A percentile compares a stretch with the other conserved stretches of the same genome.
Conservation (phyloP, 176 grass and related monocot genomes). For the Coix lacrymajobi region DNA sequence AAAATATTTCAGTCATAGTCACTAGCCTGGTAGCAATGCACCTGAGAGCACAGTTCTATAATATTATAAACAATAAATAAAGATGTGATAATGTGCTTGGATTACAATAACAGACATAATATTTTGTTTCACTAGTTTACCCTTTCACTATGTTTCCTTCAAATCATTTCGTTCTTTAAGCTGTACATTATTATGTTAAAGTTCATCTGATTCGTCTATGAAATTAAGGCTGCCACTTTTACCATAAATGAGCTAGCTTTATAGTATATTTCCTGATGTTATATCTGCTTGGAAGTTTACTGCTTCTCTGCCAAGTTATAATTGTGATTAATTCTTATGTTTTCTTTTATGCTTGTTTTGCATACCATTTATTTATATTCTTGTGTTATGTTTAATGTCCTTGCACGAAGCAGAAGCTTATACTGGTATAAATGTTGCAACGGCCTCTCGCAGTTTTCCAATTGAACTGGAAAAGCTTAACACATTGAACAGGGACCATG, state of each 20-base stretch:
- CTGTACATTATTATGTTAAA: not conserved
- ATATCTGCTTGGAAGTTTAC: not conserved
- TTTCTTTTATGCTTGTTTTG: conserved; percentile 23
- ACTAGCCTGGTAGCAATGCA: not conserved
- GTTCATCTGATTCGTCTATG: not conserved
- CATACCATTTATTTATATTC: conserved; percentile 32
- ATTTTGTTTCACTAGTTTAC: not conserved
- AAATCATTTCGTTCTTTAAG: not conserved
- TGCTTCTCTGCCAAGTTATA: not conserved
- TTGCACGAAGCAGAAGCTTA: conserved; percentile 43
- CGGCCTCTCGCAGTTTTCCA: conserved; percentile 50
- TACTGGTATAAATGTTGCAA: conserved; percentile 45
- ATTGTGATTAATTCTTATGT: not conserved
- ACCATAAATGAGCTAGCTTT: not conserved
- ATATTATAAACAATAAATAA: not conserved
- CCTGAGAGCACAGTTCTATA: not conserved
- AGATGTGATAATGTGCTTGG: not conserved
- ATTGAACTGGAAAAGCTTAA: conserved; percentile 57
- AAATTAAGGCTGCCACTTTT: not conserved
- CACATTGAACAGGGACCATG: conserved; percentile 44
- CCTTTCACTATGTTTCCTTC: not conserved
- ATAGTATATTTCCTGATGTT: not conserved
- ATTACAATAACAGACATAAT: not conserved
- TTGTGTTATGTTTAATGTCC: conserved; percentile 41
- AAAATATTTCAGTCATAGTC: not conserved